Conservation (phyloP, 83 land plant genomes). For the Diphasiastrum complanatum region DNA sequence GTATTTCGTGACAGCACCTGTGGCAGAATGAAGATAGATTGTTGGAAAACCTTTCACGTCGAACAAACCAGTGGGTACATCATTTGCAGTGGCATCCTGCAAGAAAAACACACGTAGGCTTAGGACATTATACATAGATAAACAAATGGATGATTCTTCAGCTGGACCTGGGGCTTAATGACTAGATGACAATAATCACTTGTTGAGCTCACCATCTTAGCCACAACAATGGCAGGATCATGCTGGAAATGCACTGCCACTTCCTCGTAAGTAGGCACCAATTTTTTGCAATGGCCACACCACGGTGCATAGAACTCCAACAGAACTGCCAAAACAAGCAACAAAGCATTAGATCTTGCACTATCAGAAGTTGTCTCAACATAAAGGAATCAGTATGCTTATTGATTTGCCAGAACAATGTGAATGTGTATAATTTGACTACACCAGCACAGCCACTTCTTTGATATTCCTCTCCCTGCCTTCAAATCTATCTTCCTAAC, state of each 20-base stretch:
- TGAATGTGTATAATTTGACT: no score
- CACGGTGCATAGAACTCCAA: slow-evolving; percentile 87
- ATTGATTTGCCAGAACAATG: no score
- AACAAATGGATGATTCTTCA: background rate
- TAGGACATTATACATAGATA: slow-evolving; percentile 7
- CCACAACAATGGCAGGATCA: slow-evolving; percentile 58
- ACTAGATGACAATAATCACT: background rate
- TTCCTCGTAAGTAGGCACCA: slow-evolving; percentile 73
- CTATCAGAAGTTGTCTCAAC: no score
- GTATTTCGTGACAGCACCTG: slow-evolving; percentile 43
- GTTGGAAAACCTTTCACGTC: slow-evolving; percentile 82
- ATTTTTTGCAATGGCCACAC: slow-evolving; percentile 86
- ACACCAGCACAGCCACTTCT: no score
- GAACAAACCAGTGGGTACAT: slow-evolving; percentile 47
- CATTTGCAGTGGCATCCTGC: slow-evolving; percentile 89
- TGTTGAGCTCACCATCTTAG: slow-evolving; percentile 51
- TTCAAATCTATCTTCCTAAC: no score
- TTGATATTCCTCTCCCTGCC: no score
- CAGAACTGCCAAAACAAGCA: no score
- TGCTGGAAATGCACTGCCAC: slow-evolving; percentile 54
- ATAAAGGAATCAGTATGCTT: no score
- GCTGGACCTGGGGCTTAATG: no score
- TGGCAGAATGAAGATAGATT: slow-evolving; percentile 53
- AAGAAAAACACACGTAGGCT: no score
- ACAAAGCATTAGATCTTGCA: no score